These are phyloP conservation scores for Cutaneotrichosporon curvatum DNA, from an alignment of 1,284 basidiomycete species.

Conservation along the genomic window DNA sequence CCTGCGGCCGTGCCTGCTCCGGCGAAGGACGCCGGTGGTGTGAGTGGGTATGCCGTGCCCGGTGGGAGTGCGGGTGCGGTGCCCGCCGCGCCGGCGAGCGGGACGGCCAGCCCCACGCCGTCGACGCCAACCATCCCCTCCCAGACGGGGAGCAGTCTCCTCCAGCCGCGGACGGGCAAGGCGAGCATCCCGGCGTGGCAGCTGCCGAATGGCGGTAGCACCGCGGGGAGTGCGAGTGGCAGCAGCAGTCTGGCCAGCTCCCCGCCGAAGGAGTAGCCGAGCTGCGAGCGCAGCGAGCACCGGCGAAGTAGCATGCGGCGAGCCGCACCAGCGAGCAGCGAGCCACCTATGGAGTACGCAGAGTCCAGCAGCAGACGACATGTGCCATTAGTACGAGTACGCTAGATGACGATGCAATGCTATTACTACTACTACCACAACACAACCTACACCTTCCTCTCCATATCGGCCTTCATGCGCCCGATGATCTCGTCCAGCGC, in stretches of 20 bases:
- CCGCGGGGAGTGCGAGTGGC: slow-evolving; percentile 4
- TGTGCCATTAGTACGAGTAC: too few species aligned
- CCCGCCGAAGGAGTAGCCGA: slow-evolving; percentile 14
- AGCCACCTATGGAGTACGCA: too few species aligned
- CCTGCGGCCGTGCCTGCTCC: slow-evolving; percentile 31
- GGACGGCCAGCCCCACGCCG: slow-evolving; percentile 6
- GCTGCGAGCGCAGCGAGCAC: background rate
- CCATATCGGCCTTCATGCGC: background rate
- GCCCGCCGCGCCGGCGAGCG: slow-evolving; percentile 49
- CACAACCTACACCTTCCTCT: background rate
- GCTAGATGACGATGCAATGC: background rate
- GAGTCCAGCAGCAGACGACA: too few species aligned
- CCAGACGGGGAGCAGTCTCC: slow-evolving; percentile 15
- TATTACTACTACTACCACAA: too few species aligned
- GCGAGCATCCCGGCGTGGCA: slow-evolving; percentile 79
- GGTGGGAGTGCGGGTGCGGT: too few species aligned
- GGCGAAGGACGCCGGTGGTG: too few species aligned
- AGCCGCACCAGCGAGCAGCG: too few species aligned
- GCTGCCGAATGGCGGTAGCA: slow-evolving; percentile 35
- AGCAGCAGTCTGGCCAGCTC: slow-evolving; percentile 10
- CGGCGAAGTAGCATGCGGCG: too few species aligned
- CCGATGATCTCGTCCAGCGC: too few species aligned
- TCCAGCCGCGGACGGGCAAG: slow-evolving; percentile 50
- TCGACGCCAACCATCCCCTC: slow-evolving; percentile 16
- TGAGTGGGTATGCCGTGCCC: too few species aligned